phyloP scores from a whole-genome alignment of 2,329 filamentous ascomycete genomes.

The Camillea tinctor region DNA sequence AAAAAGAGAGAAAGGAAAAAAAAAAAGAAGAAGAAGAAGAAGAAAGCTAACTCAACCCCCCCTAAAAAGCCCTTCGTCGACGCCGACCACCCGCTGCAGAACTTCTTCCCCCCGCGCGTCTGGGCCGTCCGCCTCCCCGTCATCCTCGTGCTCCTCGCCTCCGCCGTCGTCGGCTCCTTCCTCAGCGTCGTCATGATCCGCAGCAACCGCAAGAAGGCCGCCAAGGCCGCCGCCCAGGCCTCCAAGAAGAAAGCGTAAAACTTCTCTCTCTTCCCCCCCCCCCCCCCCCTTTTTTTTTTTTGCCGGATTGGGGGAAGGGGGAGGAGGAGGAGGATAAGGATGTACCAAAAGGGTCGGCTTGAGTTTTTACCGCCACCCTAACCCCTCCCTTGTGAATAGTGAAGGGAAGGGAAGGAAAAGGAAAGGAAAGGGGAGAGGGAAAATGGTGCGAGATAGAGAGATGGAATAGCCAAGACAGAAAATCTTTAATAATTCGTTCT shows the following conservation, averaged over 20 bases:
- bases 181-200: conserved; percentile 97
- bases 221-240: conserved; percentile 66
- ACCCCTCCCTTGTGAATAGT: too few species aligned
- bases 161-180: conserved; percentile 93
- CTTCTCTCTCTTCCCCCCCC: too few species aligned
- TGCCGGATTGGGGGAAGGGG: too few species aligned
- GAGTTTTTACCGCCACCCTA: too few species aligned
- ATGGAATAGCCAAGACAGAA: too few species aligned
- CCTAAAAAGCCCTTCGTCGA: conserved; percentile 94
- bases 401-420: too few species aligned
- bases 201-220: conserved; percentile 96
- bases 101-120: conserved; percentile 92
- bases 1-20: background rate
- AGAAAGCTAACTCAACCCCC: conserved; percentile 1
- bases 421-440: too few species aligned
- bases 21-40: background rate
- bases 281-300: too few species aligned
- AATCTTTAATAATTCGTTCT: too few species aligned
- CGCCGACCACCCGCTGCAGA: conserved; percentile 86
- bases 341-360: too few species aligned
- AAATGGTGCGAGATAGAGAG: too few species aligned
- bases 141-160: conserved; percentile 88
- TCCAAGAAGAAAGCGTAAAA: conserved; percentile 76
- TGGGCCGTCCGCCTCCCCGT: conserved; percentile 99
- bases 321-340: background rate